Evolutionary conservation across 2,329 filamentous ascomycete genomes (phyloP).

Genomic region (Alternaria ventricosa): DNA sequence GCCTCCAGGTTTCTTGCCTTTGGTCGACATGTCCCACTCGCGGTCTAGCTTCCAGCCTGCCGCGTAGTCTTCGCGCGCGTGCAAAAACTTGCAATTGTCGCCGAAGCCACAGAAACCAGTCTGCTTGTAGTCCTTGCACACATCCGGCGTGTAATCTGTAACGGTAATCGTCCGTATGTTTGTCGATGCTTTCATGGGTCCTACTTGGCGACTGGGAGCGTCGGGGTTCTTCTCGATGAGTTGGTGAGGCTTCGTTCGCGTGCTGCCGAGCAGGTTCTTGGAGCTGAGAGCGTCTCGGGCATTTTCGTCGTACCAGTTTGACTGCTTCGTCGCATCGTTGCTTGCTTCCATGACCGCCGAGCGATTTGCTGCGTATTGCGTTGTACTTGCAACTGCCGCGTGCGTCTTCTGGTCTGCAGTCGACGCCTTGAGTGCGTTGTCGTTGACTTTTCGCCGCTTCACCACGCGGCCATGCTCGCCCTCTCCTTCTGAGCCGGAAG

Average conservation of each 20-base stretch:
- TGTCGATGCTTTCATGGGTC: constrained; percentile 84
- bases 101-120: constrained; percentile 71
- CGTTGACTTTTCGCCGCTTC: constrained; percentile 78
- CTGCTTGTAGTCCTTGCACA: constrained; percentile 93
- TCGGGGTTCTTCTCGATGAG: constrained; percentile 85
- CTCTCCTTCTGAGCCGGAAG: constrained; percentile 78
- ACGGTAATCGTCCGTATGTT: constrained; percentile 91
- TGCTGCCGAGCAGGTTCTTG: constrained; percentile 67
- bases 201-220: constrained; percentile 72
- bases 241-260: constrained; percentile 50
- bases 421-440: constrained; percentile 69
- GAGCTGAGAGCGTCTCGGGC: constrained; percentile 56
- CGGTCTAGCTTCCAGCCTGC: constrained; percentile 94
- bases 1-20: constrained; percentile 61
- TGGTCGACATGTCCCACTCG: constrained; percentile 88
- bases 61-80: constrained; percentile 79
- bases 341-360: constrained; percentile 67
- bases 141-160: constrained; percentile 88
- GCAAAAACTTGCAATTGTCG: constrained; percentile 82
- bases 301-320: constrained; percentile 88
- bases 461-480: constrained; percentile 69
- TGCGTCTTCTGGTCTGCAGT: constrained; percentile 59
- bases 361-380: constrained; percentile 67
- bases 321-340: constrained; percentile 89
- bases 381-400: constrained; percentile 51